Percentiles rank a stretch among this genome's conserved stretches.
phyloP scores from a whole-genome alignment of 2,329 filamentous ascomycete genomes.

The Orbilia quercus region DNA sequence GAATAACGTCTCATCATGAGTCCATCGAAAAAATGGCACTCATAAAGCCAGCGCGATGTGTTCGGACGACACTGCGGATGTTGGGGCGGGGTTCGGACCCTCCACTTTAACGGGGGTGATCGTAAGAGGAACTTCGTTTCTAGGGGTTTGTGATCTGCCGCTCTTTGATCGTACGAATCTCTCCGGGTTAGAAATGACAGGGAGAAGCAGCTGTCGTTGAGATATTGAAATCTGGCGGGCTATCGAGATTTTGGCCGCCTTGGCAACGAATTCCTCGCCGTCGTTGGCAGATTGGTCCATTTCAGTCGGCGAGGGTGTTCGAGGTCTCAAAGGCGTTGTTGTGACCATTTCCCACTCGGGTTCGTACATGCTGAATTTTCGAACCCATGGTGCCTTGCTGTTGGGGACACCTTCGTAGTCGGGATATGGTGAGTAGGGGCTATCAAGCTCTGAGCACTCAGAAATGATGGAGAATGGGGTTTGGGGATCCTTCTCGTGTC shows the following conservation, averaged over 20 bases:
- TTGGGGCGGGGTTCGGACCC: constrained; percentile 14
- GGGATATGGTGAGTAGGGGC: constrained; percentile 30
- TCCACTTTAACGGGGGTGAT: constrained; percentile 29
- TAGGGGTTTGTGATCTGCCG: constrained; percentile 27
- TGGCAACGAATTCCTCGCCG: constrained; percentile 65
- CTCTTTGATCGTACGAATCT: constrained; percentile 55
- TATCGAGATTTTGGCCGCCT: constrained; percentile 74
- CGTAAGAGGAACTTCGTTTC: constrained; percentile 23
- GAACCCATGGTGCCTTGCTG: constrained; percentile 41
- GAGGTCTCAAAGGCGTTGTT: constrained; percentile 43
- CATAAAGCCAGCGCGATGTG: constrained; percentile 46
- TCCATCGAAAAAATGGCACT: not conserved
- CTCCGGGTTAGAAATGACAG: constrained; percentile 63
- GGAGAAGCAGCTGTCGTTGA: constrained; percentile 71
- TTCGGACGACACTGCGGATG: constrained; percentile 32
- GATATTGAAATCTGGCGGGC: constrained; percentile 76
- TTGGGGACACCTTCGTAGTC: constrained; percentile 10
- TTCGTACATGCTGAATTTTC: constrained; percentile 54
- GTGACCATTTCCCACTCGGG: constrained; percentile 57
- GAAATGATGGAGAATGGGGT: constrained; percentile 55
- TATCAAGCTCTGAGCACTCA: constrained; percentile 53
- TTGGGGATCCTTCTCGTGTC: constrained; percentile 38
- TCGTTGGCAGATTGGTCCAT: constrained; percentile 64
- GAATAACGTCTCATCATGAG: not conserved
- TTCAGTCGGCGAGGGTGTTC: constrained; percentile 61